Percentiles rank a stretch among this genome's conserved stretches.
These are phyloP conservation scores for Leccinum variicolor DNA, from an alignment of 768 basidiomycete species.

Conservation along the genomic window DNA sequence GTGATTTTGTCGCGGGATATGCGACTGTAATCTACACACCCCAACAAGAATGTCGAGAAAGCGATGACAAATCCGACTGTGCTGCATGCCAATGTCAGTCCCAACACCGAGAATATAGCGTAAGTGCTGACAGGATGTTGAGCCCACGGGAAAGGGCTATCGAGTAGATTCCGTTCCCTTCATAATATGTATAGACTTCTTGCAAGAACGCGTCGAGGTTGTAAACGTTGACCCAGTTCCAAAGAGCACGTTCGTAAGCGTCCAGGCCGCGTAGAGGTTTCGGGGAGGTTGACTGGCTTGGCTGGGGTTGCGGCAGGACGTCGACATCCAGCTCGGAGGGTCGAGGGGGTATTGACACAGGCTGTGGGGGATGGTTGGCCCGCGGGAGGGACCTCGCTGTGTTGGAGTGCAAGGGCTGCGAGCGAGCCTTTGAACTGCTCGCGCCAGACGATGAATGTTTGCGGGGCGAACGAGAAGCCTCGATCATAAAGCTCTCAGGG, in stretches of 20 bases:
- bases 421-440: conserved; percentile 31
- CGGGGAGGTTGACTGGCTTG: conserved; percentile 22
- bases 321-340: conserved; percentile 61
- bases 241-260: conserved; percentile 86
- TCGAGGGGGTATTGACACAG: conserved; percentile 55
- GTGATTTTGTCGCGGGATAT: conserved; percentile 66
- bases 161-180: conserved; percentile 94
- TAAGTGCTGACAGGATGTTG: conserved; percentile 83
- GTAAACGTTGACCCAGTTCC: conserved; percentile 99
- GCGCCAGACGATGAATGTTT: conserved; percentile 31
- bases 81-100: conserved; percentile 44
- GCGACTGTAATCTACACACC: conserved; percentile 90
- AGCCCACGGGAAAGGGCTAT: conserved; percentile 87
- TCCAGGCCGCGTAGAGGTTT: conserved; percentile 70
- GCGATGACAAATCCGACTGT: conserved; percentile 97
- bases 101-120: conserved; percentile 12
- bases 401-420: conserved; percentile 52
- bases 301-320: conserved; percentile 20
- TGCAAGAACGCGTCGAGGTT: conserved; percentile 95
- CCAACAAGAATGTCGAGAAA: conserved; percentile 96
- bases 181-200: conserved; percentile 94
- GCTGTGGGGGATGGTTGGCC: conserved; percentile 35
- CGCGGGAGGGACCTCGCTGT: conserved; percentile 37
- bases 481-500: conserved; percentile 83
- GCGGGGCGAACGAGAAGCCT: conserved; percentile 49